Evolutionary conservation across 2,329 filamentous ascomycete genomes (phyloP), one percentile per base, ranked within the genome.

Genomic region (Ascocoryne sarcoides): DNA sequence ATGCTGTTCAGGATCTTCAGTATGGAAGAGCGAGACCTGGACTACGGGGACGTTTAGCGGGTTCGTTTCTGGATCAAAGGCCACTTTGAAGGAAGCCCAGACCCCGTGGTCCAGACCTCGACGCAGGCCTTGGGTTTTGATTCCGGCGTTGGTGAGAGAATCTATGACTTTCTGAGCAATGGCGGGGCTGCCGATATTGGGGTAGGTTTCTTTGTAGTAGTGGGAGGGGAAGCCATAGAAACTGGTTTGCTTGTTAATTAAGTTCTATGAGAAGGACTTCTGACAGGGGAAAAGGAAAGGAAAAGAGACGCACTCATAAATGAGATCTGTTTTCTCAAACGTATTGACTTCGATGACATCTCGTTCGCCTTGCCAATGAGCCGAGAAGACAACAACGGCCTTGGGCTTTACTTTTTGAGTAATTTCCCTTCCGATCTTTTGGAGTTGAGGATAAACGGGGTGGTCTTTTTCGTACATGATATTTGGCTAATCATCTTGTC

Each of bases 91-190:
- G 9, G 75, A 74, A 1, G 75, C 79, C 70, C 79, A 87, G 16
- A 86, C 81, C 14, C 83, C 83, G 56, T 88, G 83, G 52, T 87
- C 83, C 1, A 86, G 65, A 0, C 82, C 83, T 30, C 82, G 66
- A 33, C 73, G 69, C 0, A 78, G 71, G 2, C 71, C 71, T 45
- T 75, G 64, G 1, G 75, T 71, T 39, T 73, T 65, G 48, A 84
- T 80, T 1, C 74, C 76, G 1, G 75, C 71, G 4, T 68, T 57
- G 3, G 64, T 61, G 4, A 86, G 64, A 37, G 72, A 59, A 12
- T 62, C 57, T 26, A 83, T 68, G 39, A 86, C 68, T 37, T 69
- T 70, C 17, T 69, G 61, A 1, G 80, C 78, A 5, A 87, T 57
- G 28, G 72, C 65, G 3, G 70, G 70, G 32, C 70, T 76, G 21